Base-by-base conservation (phyloP, 768 basidiomycete genomes). In the Fibroporia radiculosa region DNA sequence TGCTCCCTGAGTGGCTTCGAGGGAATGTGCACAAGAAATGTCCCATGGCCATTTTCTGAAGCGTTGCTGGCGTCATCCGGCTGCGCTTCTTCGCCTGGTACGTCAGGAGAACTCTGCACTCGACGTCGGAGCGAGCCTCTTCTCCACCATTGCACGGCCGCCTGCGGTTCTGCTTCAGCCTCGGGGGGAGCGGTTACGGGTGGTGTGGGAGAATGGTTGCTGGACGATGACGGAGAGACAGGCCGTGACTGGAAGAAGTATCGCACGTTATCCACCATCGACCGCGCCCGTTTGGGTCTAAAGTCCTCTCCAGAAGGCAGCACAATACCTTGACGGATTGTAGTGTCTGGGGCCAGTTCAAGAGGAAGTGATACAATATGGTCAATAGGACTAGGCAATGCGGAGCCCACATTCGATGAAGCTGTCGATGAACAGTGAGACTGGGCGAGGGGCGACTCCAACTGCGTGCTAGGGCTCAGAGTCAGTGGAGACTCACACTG, bases 211-310 rank as follows among this genome's bases (percentile, higher is more conserved):
- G 54, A 52, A 6, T 37, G 29, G 23, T 42, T 43, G 11, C 37
- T 35, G 8, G 43, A 42, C 4, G 52, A 55, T 13, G 63, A 54
- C 4, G 75, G 67, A 13, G 75, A 70, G 12, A 56, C 46, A 4
- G 75, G 61, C 1, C 72, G 74, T 40, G 75, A 66, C 22, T 67
- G 62, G 53, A 85, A 82, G 42, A 85, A 66, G 16, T 69, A 76
- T 52, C 70, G 74, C 45, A 84, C 75, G 52, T 78, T 81, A 50
- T 73, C 77, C 37, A 79, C 74, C 61, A 85, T 70, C 12, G 77
- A 80, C 22, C 72, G 66, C 40, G 69, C 63, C 32, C 72, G 66
- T 49, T 70, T 71, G 10, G 71, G 72, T 20, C 50, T 53, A 39
- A 44, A 62, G 36, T 51, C 52, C n/a, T 52, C 54, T 33, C 40